Evolutionary conservation across 2,329 filamentous ascomycete species (phyloP).

Genomic region (Cordyceps pruinosa): DNA sequence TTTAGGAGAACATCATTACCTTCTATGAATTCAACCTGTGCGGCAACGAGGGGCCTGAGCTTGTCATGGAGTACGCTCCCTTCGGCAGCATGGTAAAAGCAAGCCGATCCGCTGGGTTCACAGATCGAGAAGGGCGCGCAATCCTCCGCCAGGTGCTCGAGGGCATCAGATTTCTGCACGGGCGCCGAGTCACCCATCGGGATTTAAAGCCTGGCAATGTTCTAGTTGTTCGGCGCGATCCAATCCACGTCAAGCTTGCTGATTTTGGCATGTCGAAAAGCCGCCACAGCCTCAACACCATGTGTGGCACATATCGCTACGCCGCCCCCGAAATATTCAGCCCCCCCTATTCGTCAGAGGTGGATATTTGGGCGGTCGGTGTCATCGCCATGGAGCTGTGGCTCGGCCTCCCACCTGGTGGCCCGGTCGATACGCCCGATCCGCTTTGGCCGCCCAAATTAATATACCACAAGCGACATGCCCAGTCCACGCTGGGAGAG

Average conservation of each 20-base stretch:
- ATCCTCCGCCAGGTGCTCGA: neutral
- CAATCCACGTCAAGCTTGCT: neutral
- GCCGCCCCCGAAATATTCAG: neutral
- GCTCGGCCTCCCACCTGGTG: neutral
- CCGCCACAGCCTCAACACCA: neutral
- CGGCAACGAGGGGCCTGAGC: neutral
- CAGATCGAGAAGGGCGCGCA: neutral
- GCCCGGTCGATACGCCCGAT: too few relatives aligned
- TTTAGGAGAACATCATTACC: neutral
- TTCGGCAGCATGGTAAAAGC: neutral
- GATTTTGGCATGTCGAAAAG: neutral
- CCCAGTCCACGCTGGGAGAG: too few relatives aligned
- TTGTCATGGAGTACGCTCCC: neutral
- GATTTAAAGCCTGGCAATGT: neutral
- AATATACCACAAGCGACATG: too few relatives aligned
- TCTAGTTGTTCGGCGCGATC: neutral
- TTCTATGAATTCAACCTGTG: neutral
- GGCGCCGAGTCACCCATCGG: neutral
- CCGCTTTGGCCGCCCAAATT: too few relatives aligned
- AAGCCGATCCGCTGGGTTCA: neutral
- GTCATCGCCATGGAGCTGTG: neutral
- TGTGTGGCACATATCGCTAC: neutral
- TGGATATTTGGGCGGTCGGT: neutral
- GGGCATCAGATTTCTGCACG: neutral
- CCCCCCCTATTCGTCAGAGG: neutral